Evolutionary conservation across 768 basidiomycete species (phyloP).

Genomic region (Tylopilus sp.): DNA sequence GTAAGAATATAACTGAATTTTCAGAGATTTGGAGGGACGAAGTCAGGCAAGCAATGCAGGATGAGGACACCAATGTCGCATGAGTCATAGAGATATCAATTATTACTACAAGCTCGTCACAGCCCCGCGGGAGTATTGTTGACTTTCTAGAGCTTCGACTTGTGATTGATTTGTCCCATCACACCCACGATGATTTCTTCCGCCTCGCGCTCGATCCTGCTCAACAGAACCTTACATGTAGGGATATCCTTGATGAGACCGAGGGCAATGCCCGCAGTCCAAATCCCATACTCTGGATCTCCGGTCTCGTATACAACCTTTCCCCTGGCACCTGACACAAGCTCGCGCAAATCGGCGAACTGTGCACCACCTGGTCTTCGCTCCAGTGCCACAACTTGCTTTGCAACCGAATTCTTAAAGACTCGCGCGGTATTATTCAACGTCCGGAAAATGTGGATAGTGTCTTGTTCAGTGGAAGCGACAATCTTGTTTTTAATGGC

Average conservation of each 20-base stretch:
- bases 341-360: conserved; percentile 79
- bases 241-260: conserved; percentile 84
- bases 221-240: conserved; percentile 69
- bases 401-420: conserved; percentile 78
- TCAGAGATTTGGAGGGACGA: conserved; percentile 60
- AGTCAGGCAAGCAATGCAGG: conserved; percentile 35
- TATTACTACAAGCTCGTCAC: not conserved
- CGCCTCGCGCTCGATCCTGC: conserved; percentile 69
- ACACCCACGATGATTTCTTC: conserved; percentile 61
- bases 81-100: not conserved
- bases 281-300: conserved; percentile 85
- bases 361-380: conserved; percentile 77
- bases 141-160: conserved; percentile 19
- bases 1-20: conserved; percentile 70
- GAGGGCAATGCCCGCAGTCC: conserved; percentile 64
- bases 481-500: conserved; percentile 91
- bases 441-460: conserved; percentile 88
- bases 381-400: conserved; percentile 85
- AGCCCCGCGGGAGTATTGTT: not conserved
- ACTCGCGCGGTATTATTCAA: conserved; percentile 82
- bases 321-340: conserved; percentile 71
- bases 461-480: conserved; percentile 76
- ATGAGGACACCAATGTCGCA: conserved; percentile 4
- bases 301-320: conserved; percentile 77
- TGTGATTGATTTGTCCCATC: conserved; percentile 20